Base-by-base conservation (phyloP, 2,329 filamentous ascomycete genomes). In the Fusarium camptoceras region DNA sequence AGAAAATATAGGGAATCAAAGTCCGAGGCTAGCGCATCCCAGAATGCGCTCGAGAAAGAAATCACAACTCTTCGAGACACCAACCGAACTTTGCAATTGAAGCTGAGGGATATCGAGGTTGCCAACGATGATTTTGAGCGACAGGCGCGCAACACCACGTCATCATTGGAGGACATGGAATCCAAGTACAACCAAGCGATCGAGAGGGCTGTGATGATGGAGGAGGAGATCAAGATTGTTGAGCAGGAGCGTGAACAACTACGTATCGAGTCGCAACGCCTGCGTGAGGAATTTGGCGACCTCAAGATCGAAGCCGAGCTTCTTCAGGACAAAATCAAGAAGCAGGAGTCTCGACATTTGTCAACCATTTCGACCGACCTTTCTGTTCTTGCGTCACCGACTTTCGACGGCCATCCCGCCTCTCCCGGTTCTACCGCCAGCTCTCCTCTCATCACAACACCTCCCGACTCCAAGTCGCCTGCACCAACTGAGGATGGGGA, bases 41-140 rank as follows among this genome's bases (percentile, higher is more conserved):
- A 98, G 78, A 94, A 91, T 77, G 85, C 86, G 6, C 87, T 99
- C 55, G 94, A 99, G 81, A 98, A 98, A 81, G 96, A 99, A 81
- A 94, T 99, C 75, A 99, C 96, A 9, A 91, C 88, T 11, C 86
- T 99, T 75, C 92, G 96, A 77, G 94, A 99, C 72, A 81, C 89
- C 50, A 97, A 94, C 80, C 87, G 96, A 71, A 90, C 91, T 6
- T 82, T 98, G 66, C 92, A 96, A 76, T 85, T 97, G 68, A 93
- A 88, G 80, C 84, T 99, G 61, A 91, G 96, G 73, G 96, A 99
- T 79, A 97, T 95, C 74, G 96, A 99, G 81, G 96, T 99, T 58
- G 94, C 93, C 78, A 99, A 98, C 82, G 96, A 99, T 84, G 96
- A 99, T 81, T 98, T 95, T 78, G 96, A 99, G 84, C 91, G 94